Percentiles rank a stretch among this genome's conserved stretches.
phyloP scores from a whole-genome alignment of 345 rosid genomes.

The Eucalyptus fibrosa region DNA sequence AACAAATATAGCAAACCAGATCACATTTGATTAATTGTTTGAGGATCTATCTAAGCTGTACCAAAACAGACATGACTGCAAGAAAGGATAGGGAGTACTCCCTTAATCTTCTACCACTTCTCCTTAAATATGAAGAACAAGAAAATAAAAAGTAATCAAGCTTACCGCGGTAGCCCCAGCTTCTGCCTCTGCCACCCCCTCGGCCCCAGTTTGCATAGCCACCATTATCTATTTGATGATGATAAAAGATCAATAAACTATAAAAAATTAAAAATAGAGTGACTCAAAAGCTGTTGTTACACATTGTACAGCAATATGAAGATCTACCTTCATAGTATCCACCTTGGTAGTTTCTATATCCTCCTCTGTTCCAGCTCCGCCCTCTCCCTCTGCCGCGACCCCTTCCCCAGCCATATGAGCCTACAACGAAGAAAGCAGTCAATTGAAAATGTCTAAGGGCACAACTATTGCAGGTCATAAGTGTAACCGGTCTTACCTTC shows the following conservation, averaged over 20 bases:
- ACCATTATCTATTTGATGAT: background rate
- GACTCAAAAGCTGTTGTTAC: background rate
- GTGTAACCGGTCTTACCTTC: conserved; percentile 41
- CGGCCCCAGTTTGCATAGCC: conserved; percentile 13
- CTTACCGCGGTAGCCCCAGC: conserved; percentile 39
- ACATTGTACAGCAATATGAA: background rate
- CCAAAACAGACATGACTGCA: background rate
- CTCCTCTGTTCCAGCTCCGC: conserved; percentile 25
- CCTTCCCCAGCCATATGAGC: conserved; percentile 30
- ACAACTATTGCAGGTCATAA: background rate
- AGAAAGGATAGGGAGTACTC: background rate
- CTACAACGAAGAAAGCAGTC: conserved; percentile 15
- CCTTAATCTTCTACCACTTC: background rate
- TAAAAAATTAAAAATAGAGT: background rate
- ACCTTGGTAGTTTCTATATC: conserved; percentile 13
- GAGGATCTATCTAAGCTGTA: background rate
- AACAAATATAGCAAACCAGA: background rate
- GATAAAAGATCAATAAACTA: background rate
- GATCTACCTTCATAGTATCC: conserved; percentile 14
- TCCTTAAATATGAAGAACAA: background rate
- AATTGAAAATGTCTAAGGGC: background rate
- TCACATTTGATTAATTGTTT: background rate
- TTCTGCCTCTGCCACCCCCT: conserved; percentile 40
- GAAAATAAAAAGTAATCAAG: background rate
- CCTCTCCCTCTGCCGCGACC: conserved; percentile 53